These are phyloP conservation scores for Picea engelmannii DNA, from an alignment of 83 land plant species.

Conservation along the genomic window DNA sequence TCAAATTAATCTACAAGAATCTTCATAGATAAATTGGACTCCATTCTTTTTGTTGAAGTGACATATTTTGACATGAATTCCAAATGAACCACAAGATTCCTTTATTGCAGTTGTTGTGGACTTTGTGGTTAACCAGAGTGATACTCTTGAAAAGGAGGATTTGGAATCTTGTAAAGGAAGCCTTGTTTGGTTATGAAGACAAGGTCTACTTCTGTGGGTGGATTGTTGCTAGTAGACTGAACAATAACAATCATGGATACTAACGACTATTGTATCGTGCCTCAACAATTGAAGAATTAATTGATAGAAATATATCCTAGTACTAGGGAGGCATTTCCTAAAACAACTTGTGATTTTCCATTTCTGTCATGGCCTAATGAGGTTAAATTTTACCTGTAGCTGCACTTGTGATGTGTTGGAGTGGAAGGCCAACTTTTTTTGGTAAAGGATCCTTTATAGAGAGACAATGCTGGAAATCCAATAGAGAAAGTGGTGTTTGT, in stretches of 20 bases:
- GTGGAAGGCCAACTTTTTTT: constrained; percentile 23
- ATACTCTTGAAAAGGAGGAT: constrained; percentile 35
- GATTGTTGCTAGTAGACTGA: constrained; percentile 9
- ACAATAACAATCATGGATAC: constrained; percentile 18
- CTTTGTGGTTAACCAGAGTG: constrained; percentile 24
- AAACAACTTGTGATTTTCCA: constrained; percentile 48
- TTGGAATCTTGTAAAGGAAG: constrained; percentile 30
- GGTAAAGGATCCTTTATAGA: background rate
- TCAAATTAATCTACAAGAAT: too few species aligned
- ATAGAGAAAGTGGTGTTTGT: background rate
- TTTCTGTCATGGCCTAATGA: constrained; percentile 51
- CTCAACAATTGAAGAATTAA: constrained; percentile 40
- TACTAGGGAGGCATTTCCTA: constrained; percentile 41
- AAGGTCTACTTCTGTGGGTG: constrained; percentile 21
- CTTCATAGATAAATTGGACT: too few species aligned
- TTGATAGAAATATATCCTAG: constrained; percentile 38
- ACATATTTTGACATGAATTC: too few species aligned
- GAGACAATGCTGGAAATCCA: constrained; percentile 1
- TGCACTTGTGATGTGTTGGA: constrained; percentile 53
- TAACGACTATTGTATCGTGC: constrained; percentile 45
- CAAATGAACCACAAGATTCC: too few species aligned
- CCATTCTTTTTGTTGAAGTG: too few species aligned
- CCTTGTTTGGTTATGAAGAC: constrained; percentile 35
- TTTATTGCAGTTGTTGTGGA: too few species aligned
- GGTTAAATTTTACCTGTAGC: constrained; percentile 42